Conservation (phyloP, 1,284 basidiomycete species). For the Sphagnurus paluster region DNA sequence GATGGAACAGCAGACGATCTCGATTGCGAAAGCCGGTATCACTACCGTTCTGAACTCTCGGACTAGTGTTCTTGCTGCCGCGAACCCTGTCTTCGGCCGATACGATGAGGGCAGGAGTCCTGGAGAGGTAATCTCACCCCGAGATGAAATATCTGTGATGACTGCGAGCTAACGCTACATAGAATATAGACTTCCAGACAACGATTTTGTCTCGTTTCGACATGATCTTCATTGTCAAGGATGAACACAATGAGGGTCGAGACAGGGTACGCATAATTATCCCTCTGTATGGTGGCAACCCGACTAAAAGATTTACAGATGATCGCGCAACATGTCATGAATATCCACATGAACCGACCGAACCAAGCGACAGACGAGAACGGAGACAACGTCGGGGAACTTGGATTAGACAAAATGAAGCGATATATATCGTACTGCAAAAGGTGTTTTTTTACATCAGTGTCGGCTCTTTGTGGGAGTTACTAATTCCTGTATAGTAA, state of each 20-base stretch:
- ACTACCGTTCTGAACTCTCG: conserved; percentile 97
- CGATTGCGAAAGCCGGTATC: conserved; percentile 99
- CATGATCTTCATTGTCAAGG: conserved; percentile 99
- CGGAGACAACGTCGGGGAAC: conserved; percentile 82
- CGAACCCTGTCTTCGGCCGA: conserved; percentile 97
- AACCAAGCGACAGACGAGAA: conserved; percentile 61
- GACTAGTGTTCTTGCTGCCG: conserved; percentile 95
- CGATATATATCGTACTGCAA: conserved; percentile 97
- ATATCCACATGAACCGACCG: conserved; percentile 95
- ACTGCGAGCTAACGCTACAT: too few species aligned
- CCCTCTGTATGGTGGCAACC: not conserved
- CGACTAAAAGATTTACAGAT: conserved; percentile 52
- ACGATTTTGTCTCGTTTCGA: conserved; percentile 99
- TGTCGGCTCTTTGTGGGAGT: not conserved
- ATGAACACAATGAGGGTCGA: conserved; percentile 94
- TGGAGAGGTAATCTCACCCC: conserved; percentile 93
- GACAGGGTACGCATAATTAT: conserved; percentile 66
- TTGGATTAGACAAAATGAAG: conserved; percentile 98
- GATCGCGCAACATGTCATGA: conserved; percentile 98
- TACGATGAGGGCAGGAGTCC: conserved; percentile 98
- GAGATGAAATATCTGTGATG: too few species aligned
- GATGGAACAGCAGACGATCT: conserved; percentile 99
- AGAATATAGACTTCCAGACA: conserved; percentile 99
- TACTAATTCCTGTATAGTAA: conserved; percentile 54
- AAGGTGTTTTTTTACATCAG: conserved; percentile 58